Percentiles rank a stretch among this genome's conserved stretches.
Conservation (phyloP, 1,284 basidiomycete species). For the Volvariella volvacea region DNA sequence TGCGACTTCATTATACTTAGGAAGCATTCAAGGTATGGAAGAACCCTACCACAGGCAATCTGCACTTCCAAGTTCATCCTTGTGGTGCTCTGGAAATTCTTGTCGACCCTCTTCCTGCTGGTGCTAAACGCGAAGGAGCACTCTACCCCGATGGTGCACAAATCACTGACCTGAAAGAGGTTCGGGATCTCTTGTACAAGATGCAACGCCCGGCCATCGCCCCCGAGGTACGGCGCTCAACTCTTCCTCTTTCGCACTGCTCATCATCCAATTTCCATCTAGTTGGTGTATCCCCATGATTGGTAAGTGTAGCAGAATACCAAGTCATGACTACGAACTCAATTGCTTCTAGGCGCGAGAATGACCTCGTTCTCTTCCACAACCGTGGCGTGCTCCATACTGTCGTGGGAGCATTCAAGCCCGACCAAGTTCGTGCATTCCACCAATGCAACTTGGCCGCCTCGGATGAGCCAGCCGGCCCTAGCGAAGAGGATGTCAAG, state of each 20-base stretch:
- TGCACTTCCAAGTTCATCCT: conserved; percentile 72
- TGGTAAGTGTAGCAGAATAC: conserved; percentile 27
- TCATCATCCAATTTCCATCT: neutral
- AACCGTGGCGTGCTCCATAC: conserved; percentile 75
- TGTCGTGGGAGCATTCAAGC: conserved; percentile 70
- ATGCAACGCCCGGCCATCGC: conserved; percentile 76
- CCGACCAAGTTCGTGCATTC: conserved; percentile 69
- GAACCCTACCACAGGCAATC: conserved; percentile 65
- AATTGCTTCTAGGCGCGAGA: conserved; percentile 32
- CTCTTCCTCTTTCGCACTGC: neutral
- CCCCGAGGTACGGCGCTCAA: conserved; percentile 38
- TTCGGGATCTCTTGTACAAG: conserved; percentile 63
- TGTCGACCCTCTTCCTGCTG: conserved; percentile 53
- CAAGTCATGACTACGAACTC: neutral
- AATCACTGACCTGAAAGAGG: conserved; percentile 56
- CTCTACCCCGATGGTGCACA: conserved; percentile 68
- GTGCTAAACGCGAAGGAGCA: conserved; percentile 37
- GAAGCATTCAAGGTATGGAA: conserved; percentile 65
- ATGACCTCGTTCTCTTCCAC: conserved; percentile 64
- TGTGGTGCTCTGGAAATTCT: conserved; percentile 47
- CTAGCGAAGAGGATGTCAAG: conserved; percentile 54
- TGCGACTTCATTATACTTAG: neutral
- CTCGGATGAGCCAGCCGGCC: conserved; percentile 63
- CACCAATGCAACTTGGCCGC: conserved; percentile 82
- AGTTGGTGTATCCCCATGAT: conserved; percentile 56